Evolutionary conservation across 2,329 filamentous ascomycete genomes (phyloP).

Genomic region (Plectosphaerella sp.): DNA sequence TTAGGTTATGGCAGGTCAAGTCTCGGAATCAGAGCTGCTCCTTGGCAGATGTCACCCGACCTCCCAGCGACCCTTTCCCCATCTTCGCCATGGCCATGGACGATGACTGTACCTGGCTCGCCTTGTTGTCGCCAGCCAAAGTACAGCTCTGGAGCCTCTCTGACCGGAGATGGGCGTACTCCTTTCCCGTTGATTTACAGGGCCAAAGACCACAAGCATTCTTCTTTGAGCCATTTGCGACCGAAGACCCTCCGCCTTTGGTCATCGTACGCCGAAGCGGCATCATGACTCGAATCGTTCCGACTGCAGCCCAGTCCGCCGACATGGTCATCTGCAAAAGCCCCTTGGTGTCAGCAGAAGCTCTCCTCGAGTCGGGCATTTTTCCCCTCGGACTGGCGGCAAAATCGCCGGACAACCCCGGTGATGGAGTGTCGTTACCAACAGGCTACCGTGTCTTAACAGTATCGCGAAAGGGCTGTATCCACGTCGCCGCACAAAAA

Average conservation of each 20-base stretch:
- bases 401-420: not conserved
- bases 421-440: not conserved
- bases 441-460: conserved; percentile 32
- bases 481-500: conserved; percentile 39
- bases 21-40: conserved; percentile 36
- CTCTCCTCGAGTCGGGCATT: conserved; percentile 41
- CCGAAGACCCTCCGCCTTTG: conserved; percentile 33
- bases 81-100: conserved; percentile 62
- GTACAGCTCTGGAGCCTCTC: conserved; percentile 61
- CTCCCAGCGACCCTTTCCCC: conserved; percentile 46
- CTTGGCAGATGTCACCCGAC: conserved; percentile 32
- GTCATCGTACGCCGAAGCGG: conserved; percentile 63
- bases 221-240: conserved; percentile 47
- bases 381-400: not conserved
- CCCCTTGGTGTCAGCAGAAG: conserved; percentile 44
- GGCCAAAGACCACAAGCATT: conserved; percentile 58
- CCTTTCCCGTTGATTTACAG: conserved; percentile 48
- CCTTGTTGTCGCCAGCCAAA: conserved; percentile 55
- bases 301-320: conserved; percentile 35
- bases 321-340: conserved; percentile 48
- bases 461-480: conserved; percentile 43
- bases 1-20: conserved; percentile 63
- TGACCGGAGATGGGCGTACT: conserved; percentile 52
- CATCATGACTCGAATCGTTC: conserved; percentile 52
- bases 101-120: conserved; percentile 59